A percentile compares a stretch with the other conserved stretches of the same genome.
Evolutionary conservation across 2,329 filamentous ascomycete genomes (phyloP).

Genomic region (Cercospora sp.): DNA sequence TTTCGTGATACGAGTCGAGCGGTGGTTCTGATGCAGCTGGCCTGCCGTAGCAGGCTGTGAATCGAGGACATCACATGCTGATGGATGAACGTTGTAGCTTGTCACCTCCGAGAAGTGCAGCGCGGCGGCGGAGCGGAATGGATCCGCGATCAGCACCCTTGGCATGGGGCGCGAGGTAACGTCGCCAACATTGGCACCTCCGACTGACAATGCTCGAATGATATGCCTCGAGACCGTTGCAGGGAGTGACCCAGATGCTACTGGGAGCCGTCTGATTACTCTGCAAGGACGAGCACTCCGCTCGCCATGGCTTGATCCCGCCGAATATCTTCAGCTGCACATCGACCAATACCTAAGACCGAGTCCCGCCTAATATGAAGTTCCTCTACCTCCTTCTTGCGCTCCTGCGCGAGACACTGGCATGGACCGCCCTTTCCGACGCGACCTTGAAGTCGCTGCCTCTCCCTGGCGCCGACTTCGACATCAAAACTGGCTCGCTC

Average conservation of each 20-base stretch:
- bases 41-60: slow-evolving; percentile 19
- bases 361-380: slow-evolving; percentile 24
- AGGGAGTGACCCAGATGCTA: neutral
- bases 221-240: neutral
- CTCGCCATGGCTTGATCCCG: neutral
- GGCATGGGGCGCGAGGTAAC: neutral
- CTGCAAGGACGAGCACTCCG: neutral
- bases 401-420: slow-evolving; percentile 39
- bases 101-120: neutral
- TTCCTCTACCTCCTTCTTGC: slow-evolving; percentile 34
- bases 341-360: neutral
- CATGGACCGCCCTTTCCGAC: slow-evolving; percentile 69
- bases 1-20: neutral
- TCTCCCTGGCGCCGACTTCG: slow-evolving; percentile 65
- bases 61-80: slow-evolving; percentile 30
- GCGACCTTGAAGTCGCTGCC: slow-evolving; percentile 70
- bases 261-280: neutral
- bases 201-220: neutral
- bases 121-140: neutral
- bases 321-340: neutral
- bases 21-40: slow-evolving; percentile 1
- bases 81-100: neutral
- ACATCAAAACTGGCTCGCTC: slow-evolving; percentile 72
- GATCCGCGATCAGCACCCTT: neutral
- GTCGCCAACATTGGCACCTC: slow-evolving; percentile 4